Base-by-base conservation (phyloP, 2,329 filamentous ascomycete genomes). In the Laburnicola sp. region DNA sequence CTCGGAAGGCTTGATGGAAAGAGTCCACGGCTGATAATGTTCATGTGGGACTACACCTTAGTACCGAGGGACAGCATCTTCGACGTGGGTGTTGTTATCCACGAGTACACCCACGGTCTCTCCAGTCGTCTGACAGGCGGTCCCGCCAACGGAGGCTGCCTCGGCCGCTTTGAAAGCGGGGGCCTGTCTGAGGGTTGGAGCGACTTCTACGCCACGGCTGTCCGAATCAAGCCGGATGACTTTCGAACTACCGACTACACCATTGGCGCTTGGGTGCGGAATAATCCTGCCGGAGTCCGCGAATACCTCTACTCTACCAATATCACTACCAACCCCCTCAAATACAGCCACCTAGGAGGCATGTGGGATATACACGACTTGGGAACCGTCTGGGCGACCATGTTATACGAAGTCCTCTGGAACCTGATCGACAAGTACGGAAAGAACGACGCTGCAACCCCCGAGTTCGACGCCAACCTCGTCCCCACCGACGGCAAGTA, bases 111-210 rank as follows among this genome's bases (percentile, higher is more conserved):
- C 0, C 70, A 72, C 59, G 74, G 75, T 16, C 63, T 85, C 6
- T 83, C 81, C 10, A 84, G 74, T 68, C 81, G 82, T 35, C 74
- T 85, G 26, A 85, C 82, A 0, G 82, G 82, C 43, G 82, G 82
- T 1, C 82, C 82, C 0, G 70, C 74, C 39, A 85, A 84, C 74
- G 64, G 71, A 4, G 73, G 68, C 42, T 84, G 81, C 56, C 72
- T 83, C 4, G 64, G 48, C 56, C 63, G 74, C 8, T 58, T 74
- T n/a, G 80, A 84, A 53, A 69, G 77, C 1, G 76, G 80, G 6
- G 81, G 82, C 34, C 82, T 84, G 81, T 81, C 80, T 30, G 82
- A 84, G 50, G 81, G 81, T 32, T 84, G 82, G 82, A 71, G 76
- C 49, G 81, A 84, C 56, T 82, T 83, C 66, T 79, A 78, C 68